phyloP scores from a whole-genome alignment of 2,329 filamentous ascomycete genomes.

The Fusarium bactridioides region DNA sequence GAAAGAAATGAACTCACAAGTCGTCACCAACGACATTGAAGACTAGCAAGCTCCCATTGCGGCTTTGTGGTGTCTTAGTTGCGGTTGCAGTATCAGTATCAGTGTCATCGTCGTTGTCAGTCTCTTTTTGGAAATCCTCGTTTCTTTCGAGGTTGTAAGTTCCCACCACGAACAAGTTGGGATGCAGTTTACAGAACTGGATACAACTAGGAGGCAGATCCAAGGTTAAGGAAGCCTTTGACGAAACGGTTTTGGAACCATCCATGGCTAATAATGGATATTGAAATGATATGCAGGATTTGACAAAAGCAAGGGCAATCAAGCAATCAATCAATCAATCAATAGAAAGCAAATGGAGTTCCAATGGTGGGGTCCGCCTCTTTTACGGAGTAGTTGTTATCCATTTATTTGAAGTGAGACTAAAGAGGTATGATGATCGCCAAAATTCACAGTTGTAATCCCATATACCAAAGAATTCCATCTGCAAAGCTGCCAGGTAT shows the following conservation, averaged over 20 bases:
- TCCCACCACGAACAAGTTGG: conserved; percentile 77
- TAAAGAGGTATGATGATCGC: neutral
- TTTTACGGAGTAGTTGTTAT: neutral
- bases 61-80: conserved; percentile 61
- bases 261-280: conserved; percentile 32
- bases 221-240: conserved; percentile 60
- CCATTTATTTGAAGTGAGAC: neutral
- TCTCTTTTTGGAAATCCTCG: conserved; percentile 41
- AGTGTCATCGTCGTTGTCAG: conserved; percentile 33
- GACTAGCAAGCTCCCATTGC: conserved; percentile 77
- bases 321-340: neutral
- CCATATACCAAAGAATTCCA: neutral
- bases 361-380: conserved; percentile 25
- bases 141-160: conserved; percentile 79
- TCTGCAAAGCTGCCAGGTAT: neutral
- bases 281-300: conserved; percentile 1
- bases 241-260: conserved; percentile 43
- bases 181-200: conserved; percentile 72
- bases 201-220: conserved; percentile 79
- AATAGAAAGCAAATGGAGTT: conserved; percentile 10
- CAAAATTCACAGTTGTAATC: neutral
- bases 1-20: conserved; percentile 59
- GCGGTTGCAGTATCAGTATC: conserved; percentile 1
- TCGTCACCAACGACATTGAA: conserved; percentile 62
- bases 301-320: neutral